Base-by-base conservation (phyloP, 225 moss, liverwort and hornwort genomes). In the Thuidium tamariscinum region DNA sequence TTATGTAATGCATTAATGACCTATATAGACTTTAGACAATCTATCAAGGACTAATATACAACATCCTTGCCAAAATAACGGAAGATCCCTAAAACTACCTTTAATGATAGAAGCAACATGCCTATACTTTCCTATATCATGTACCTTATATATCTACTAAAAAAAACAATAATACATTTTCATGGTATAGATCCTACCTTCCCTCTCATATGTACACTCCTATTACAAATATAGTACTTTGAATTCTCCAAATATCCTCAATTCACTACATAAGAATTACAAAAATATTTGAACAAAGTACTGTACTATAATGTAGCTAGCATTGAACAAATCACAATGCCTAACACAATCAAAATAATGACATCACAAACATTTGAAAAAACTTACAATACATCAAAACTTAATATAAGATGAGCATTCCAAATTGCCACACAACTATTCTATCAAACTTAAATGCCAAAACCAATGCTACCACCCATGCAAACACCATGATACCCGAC, bases 1-100 rank as follows among this genome's bases (percentile, higher is more conserved):
- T 11, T 36, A 0, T 2, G 1, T 21, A 0, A 66, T 21, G 20
- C 5, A 20, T 10, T 21, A 11, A 19, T 19, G 10, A 65, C 0
- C 19, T 0, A 19, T 0, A 10, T 19, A n/a, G 5, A 66, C 11
- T 20, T 66, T 0, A 6, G 30, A 36, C 3, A 36, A 10, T 66
- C 19, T n/a, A 65, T 65, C 3, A 10, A 65, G 1, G 19, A 65
- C n/a, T 65, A 16, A 29, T 21, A 20, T 66, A 36, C 10, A 36
- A 36, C 3, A 66, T 36, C 5, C 11, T 36, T 37, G 4, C 4
- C 22, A 21, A 21, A 66, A 44, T 6, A 22, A 7, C 2, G 0
- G 0, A 22, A 0, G 13, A 67, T 37, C 7, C 0, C 2, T 67
- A 37, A 1, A 66, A 36, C 21, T 66, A 37, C 7, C 2, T 39